Evolutionary conservation across 2,329 filamentous ascomycete genomes (phyloP), one percentile per base, ranked within the genome.

Genomic region (Metarhizium brunneum): DNA sequence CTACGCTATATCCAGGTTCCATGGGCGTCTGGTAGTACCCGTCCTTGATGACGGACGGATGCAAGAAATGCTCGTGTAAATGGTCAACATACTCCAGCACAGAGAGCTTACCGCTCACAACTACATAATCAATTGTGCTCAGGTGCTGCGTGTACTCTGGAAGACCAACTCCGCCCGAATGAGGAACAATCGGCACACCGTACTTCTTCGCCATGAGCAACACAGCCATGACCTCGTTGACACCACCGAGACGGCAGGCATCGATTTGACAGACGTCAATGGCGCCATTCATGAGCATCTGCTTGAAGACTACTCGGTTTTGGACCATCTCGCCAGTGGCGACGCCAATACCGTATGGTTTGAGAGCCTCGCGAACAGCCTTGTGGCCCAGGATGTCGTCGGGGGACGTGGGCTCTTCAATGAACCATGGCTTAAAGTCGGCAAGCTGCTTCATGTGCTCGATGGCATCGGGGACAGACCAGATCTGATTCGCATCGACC

Each of bases 301-400:
- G 91, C 80, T 95, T 96, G 82, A 95, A 95, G 65, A 95, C 83
- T 61, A 95, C 88, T 43, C 91, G 85, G 77, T 95, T 96, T 76
- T 95, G 91, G 75, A 90, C 94, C 90, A 95, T 95, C 75, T 96
- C 91, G 60, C 91, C 91, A 0, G 91, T 95, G 7, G 91, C 91
- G 5, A 95, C 91, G 57, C 89, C 89, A 64, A 96, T 90, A 56
- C 82, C 82, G 66, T 84, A 77, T 0, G 87, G 84, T 64, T 81
- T 80, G 11, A 96, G 83, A 4, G 90, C 90, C 59, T 92, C 86
- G 53, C 88, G 84, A 64, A 95, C 85, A 3, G 88, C 86, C 67
- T 88, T 89, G 79, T 96, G 91, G 57, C 91, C 91, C 55, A 94
- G 84, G 57, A 95, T 85, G 69, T 96, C 91, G 66, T 95, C 91